Evolutionary conservation across 495 filamentous ascomycete species (phyloP), one percentile per base, ranked within the genome.

Genomic region (Aspergillus cristatus): DNA sequence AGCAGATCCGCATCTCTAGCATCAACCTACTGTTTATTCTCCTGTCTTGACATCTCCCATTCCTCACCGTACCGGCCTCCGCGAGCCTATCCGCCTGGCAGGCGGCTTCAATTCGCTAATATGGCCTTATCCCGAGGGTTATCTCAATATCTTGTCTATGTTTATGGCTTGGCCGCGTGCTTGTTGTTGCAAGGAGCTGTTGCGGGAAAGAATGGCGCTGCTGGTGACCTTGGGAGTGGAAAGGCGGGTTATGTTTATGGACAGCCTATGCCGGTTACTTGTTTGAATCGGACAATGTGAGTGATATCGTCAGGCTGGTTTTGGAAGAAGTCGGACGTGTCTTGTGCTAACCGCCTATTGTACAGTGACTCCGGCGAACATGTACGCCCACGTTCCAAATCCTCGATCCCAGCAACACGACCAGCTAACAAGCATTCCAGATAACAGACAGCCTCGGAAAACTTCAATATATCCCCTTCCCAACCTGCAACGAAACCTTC

Each of bases 391-490:
- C 32, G 34, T 29, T 37, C 34, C 32, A n/a, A n/a, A n/a, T n/a
- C n/a, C n/a, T n/a, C n/a, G n/a, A n/a, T n/a, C n/a, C n/a, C n/a
- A 8, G 20, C 20, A 24, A 24, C 8, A 4, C 20, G 4, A 8
- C 20, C 4, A 25, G 43, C 45, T 50, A 46, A 55, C 38, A 46
- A 44, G 14, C 28, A 22, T 34, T 34, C 16, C 74, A 98, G 75
- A 83, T 98, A 54, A 78, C 79, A 40, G 79, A 91, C 54, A 65
- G 70, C 14, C 65, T 75, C 31, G 85, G 90, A 46, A 79, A 88
- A 57, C 84, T 96, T 25, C 76, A 94, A 73, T 98, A 91, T 68
- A 80, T 94, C 37, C 87, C 91, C 34, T 97, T 98, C 61, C 83
- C 83, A 24, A 72, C 71, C 28, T 98, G 91, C 74, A 86, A 89